Evolutionary conservation across 352 stramenopile genomes (phyloP), one percentile per base, ranked within the genome.

Genomic region (Phytopythium montanum): DNA sequence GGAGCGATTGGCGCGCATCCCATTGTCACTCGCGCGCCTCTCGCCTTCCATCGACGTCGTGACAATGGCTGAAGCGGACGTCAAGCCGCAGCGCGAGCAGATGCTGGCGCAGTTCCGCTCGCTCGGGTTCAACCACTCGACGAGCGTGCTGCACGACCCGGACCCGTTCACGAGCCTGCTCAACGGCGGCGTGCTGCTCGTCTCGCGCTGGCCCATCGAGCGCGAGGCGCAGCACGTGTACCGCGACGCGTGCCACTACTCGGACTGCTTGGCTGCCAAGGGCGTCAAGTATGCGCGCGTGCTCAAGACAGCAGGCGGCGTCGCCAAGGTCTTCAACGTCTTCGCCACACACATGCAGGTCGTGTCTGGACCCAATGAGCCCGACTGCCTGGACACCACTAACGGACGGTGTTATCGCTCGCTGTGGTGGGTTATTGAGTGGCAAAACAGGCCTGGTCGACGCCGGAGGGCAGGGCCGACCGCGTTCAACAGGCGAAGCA

Each of bases 301-400:
- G 13, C 58, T 91, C 58, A 94, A 94, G 57, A 91, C 64, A 1
- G 54, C 78, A 9, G 31, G 75, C 13, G 62, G 50, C 10, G 56
- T 45, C 3, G 81, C 68, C 54, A 94, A 94, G 61, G 72, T 90
- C 9, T 92, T 92, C 54, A 94, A 94, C 57, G 75, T 94, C 14
- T 94, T 92, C 62, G 82, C 81, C 23, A 92, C 85, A 29, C 85
- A 94, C 66, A 91, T 94, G 80, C 85, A 94, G 74, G 79, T 85
- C 3, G 5, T 10, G 21, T 41, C n/a, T n/a, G 36, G 4, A 2
- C n/a, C 2, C 4, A 42, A 5, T 18, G 14, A 6, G 36, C 16
- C n/a, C n/a, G 36, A 45, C 34, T 41, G 18, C 34, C 7, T 23
- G 38, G 16, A 45, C 38, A 9, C 16, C 2, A 45, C 7, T 25